A percentile compares a stretch with the other conserved stretches of the same genome.
Evolutionary conservation across 1,284 basidiomycete genomes (phyloP).

Genomic region (Termitomyces sp.): DNA sequence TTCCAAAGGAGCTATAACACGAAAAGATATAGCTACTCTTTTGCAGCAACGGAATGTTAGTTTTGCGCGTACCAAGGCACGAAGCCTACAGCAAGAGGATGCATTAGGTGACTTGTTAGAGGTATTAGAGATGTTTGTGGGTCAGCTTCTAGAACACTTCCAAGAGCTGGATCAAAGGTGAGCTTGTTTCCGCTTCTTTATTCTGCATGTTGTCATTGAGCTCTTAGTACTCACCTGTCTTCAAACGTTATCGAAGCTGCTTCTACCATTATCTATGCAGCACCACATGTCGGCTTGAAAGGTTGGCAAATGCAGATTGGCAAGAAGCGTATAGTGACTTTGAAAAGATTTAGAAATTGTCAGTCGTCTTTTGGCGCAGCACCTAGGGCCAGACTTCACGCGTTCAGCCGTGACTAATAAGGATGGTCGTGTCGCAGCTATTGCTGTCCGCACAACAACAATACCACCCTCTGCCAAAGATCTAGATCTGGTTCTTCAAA

Average conservation of each 20-base stretch:
- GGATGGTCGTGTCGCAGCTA: conserved; percentile 50
- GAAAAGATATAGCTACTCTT: conserved; percentile 61
- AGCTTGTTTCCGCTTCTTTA: conserved; percentile 3
- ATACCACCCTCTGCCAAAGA: conserved; percentile 49
- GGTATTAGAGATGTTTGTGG: conserved; percentile 61
- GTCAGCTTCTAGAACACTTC: conserved; percentile 52
- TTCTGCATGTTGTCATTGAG: conserved; percentile 1
- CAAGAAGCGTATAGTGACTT: background rate
- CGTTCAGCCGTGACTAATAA: conserved; percentile 47
- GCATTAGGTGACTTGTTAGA: conserved; percentile 55
- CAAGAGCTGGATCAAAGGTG: conserved; percentile 52
- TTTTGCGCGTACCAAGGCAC: conserved; percentile 64
- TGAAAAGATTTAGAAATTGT: conserved; percentile 50
- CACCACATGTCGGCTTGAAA: conserved; percentile 51
- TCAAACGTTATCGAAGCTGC: conserved; percentile 56
- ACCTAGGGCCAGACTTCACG: conserved; percentile 52
- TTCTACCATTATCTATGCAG: conserved; percentile 60
- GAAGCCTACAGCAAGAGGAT: conserved; percentile 61
- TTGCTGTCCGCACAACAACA: conserved; percentile 47
- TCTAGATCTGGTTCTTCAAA: conserved; percentile 50
- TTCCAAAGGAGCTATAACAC: conserved; percentile 52
- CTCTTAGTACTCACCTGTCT: conserved; percentile 34
- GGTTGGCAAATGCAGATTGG: conserved; percentile 32
- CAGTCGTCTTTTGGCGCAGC: conserved; percentile 49
- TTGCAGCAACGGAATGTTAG: conserved; percentile 55